phyloP scores from a whole-genome alignment of 305 asterid genomes.

The Fraxinus sp. region DNA sequence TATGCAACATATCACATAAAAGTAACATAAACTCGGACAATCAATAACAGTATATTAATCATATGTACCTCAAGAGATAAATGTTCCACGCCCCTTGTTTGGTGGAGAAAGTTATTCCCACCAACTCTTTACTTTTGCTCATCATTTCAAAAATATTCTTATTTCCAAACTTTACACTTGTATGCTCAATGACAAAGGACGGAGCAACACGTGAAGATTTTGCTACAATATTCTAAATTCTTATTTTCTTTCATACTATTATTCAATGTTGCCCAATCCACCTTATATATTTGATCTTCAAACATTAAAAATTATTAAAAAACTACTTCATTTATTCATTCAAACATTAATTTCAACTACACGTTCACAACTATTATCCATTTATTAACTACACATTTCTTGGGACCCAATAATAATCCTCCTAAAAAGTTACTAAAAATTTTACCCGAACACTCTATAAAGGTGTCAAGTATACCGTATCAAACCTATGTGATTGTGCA shows the following conservation, averaged over 20 bases:
- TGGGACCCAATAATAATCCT: background rate
- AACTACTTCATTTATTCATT: background rate
- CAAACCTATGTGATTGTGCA: background rate
- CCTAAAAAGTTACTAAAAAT: background rate
- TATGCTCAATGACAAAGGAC: background rate
- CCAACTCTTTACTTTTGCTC: background rate
- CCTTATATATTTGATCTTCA: background rate
- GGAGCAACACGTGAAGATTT: background rate
- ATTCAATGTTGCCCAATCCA: background rate
- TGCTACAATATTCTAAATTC: background rate
- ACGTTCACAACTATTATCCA: background rate
- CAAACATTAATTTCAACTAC: background rate
- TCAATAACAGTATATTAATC: background rate
- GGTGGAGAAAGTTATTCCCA: slow-evolving; percentile 9
- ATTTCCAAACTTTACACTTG: background rate
- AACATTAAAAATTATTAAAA: background rate
- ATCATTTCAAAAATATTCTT: background rate
- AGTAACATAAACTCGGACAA: background rate
- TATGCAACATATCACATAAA: background rate
- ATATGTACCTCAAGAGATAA: background rate
- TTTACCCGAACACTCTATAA: background rate
- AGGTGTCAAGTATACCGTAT: background rate
- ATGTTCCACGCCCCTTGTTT: background rate
- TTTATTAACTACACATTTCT: background rate
- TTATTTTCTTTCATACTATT: background rate